phyloP scores from a whole-genome alignment of 495 filamentous ascomycete species.

The Penicillium flavigenum region DNA sequence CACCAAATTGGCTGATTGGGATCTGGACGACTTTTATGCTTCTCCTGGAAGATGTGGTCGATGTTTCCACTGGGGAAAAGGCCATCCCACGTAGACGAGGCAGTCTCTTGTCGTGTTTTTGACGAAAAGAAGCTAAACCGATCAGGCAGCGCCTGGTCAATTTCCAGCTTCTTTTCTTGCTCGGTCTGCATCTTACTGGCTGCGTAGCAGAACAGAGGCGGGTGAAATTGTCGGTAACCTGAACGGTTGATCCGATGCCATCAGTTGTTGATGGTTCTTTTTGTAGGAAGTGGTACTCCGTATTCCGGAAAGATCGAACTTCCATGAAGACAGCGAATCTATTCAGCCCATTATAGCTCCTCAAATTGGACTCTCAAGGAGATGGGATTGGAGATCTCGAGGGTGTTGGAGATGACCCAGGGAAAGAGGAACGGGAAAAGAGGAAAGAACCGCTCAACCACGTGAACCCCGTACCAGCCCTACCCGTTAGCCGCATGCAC shows the following conservation, averaged over 20 bases:
- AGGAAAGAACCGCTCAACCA: background rate
- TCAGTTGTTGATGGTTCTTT: background rate
- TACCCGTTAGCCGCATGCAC: conserved; percentile 2
- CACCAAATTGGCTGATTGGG: conserved; percentile 66
- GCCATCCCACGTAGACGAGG: conserved; percentile 73
- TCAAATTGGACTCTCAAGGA: background rate
- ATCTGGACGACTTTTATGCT: conserved; percentile 26
- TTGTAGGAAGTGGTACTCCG: background rate
- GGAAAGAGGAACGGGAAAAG: background rate
- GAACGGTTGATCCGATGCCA: conserved; percentile 3
- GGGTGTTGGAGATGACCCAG: background rate
- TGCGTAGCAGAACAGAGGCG: background rate
- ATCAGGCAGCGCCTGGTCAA: conserved; percentile 19
- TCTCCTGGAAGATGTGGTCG: conserved; percentile 71
- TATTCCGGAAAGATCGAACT: background rate
- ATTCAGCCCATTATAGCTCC: conserved; percentile 8
- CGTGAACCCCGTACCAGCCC: background rate
- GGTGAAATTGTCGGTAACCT: background rate
- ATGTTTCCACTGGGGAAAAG: conserved; percentile 72
- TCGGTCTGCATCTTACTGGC: background rate
- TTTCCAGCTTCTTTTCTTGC: conserved; percentile 4
- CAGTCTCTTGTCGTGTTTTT: conserved; percentile 70
- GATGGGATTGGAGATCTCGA: background rate
- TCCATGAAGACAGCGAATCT: conserved; percentile 1
- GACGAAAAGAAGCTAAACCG: conserved; percentile 92